Conservation (phyloP, 345 rosid species). For the Psidium guajava region DNA sequence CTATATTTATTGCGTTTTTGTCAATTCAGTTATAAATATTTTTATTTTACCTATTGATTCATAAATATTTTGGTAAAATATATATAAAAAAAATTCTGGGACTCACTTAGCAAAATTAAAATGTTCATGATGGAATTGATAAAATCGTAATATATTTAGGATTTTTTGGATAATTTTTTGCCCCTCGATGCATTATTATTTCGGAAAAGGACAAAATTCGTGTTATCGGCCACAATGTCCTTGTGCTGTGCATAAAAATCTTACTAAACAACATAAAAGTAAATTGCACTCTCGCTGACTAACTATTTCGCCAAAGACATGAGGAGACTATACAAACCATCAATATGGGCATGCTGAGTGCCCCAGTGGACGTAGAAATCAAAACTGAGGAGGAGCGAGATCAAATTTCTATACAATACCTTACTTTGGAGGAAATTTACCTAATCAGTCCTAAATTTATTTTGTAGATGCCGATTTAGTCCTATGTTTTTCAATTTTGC, state of each 20-base stretch:
- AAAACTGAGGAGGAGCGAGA: background rate
- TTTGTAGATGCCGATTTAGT: background rate
- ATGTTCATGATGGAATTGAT: too few relatives aligned
- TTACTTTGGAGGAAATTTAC: background rate
- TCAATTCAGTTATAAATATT: too few relatives aligned
- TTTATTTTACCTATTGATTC: too few relatives aligned
- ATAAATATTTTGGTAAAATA: too few relatives aligned
- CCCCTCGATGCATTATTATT: background rate
- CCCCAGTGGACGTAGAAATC: background rate
- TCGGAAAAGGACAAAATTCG: background rate
- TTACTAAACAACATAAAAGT: background rate
- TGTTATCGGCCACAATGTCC: background rate
- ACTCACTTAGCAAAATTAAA: too few relatives aligned
- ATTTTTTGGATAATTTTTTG: too few relatives aligned
- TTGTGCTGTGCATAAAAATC: background rate
- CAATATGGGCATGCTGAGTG: background rate
- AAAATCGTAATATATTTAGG: background rate
- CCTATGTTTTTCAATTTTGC: background rate
- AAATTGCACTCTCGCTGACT: background rate
- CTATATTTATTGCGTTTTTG: too few relatives aligned
- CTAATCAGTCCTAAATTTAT: background rate
- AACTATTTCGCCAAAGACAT: background rate
- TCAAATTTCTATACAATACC: background rate
- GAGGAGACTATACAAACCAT: background rate
- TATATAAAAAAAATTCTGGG: too few relatives aligned